These are phyloP conservation scores for Fagus crenata DNA, from an alignment of 306 rosid species.

Conservation along the genomic window DNA sequence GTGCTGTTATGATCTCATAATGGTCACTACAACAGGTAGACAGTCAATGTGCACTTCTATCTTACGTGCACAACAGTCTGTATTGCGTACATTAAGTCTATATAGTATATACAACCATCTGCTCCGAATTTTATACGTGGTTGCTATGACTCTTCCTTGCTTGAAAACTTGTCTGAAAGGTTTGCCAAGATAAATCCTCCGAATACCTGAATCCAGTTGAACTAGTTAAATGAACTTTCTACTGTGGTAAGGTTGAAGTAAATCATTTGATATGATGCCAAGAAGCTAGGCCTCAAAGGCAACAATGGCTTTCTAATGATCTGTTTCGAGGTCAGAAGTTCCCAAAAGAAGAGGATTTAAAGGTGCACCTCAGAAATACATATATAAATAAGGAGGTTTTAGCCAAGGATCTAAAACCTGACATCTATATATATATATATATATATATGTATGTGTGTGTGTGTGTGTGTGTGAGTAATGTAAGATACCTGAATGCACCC, in stretches of 20 bases:
- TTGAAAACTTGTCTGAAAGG: conserved; percentile 49
- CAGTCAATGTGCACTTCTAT: background rate
- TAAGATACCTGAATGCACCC: conserved; percentile 68
- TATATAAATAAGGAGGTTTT: too few relatives aligned
- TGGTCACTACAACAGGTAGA: background rate
- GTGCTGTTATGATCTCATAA: background rate
- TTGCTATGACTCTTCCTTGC: conserved; percentile 27
- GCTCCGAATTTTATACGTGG: background rate
- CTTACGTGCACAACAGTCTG: background rate
- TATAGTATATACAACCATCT: conserved; percentile 12
- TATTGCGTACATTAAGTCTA: background rate
- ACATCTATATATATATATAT: too few relatives aligned
- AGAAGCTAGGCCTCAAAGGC: background rate
- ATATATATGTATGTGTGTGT: too few relatives aligned
- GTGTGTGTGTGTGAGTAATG: too few relatives aligned
- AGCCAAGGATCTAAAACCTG: too few relatives aligned
- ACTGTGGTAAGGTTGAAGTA: background rate
- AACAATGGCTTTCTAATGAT: background rate
- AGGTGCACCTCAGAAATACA: background rate
- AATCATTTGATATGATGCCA: background rate
- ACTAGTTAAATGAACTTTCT: background rate
- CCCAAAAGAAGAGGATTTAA: background rate
- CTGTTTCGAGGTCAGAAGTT: background rate
- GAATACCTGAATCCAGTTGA: conserved; percentile 53
- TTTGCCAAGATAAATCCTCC: conserved; percentile 72